These are phyloP conservation scores for Teunomyces aglyptinius DNA, from an alignment of 805 yeast species.

Conservation along the genomic window DNA sequence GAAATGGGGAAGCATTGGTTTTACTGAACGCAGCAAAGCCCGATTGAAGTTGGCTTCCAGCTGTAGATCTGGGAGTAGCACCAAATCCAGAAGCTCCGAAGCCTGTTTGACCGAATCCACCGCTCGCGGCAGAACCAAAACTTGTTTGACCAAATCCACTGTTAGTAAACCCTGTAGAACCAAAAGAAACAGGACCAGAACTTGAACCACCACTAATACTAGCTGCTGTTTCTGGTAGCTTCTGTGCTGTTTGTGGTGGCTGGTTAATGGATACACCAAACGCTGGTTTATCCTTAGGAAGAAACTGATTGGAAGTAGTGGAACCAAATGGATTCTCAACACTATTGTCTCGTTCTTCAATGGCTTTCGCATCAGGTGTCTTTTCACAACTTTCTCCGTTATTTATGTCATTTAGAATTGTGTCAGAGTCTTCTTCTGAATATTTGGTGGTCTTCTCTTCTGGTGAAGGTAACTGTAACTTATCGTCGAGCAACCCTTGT, in stretches of 20 bases:
- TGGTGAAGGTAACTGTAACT: constrained; percentile 15
- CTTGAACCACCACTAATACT: neutral
- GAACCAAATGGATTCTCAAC: constrained; percentile 4
- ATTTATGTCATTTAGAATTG: neutral
- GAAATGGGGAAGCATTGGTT: constrained; percentile 6
- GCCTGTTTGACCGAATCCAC: constrained; percentile 12
- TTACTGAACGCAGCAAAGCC: constrained; percentile 4
- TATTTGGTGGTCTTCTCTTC: neutral
- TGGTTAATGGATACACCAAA: neutral
- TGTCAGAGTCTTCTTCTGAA: neutral
- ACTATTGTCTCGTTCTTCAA: neutral
- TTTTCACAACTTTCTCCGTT: neutral
- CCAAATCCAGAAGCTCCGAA: constrained; percentile 12
- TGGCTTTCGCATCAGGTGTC: neutral
- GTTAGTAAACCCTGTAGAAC: neutral
- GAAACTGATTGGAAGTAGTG: neutral
- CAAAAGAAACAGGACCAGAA: constrained; percentile 1
- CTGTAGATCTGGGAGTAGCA: neutral
- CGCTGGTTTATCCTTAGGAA: neutral
- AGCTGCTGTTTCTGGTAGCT: neutral
- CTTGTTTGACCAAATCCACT: constrained; percentile 11
- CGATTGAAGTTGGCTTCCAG: neutral
- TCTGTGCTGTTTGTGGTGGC: neutral
- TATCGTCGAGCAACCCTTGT: constrained; percentile 43
- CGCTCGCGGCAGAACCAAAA: constrained; percentile 12